Conservation (phyloP, 1,139 yeast genomes). For the Candida anutae region DNA sequence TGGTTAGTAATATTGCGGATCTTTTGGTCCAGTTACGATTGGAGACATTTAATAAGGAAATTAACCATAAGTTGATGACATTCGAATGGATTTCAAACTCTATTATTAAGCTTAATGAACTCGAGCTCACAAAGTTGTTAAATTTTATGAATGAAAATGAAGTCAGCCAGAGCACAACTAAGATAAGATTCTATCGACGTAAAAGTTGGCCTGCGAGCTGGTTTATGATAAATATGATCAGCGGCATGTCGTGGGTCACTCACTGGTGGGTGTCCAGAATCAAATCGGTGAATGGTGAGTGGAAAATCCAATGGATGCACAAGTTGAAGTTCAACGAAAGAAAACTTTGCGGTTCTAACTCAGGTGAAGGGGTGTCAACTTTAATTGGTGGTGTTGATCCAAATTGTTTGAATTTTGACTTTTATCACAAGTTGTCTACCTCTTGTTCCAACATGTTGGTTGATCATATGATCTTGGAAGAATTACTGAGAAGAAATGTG, state of each 20-base stretch:
- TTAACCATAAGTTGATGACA: constrained; percentile 48
- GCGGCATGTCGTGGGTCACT: constrained; percentile 39
- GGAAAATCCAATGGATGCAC: constrained; percentile 51
- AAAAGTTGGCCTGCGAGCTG: constrained; percentile 69
- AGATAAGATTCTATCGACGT: constrained; percentile 48
- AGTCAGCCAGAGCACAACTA: constrained; percentile 9
- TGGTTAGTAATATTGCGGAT: constrained; percentile 28
- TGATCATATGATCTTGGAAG: constrained; percentile 57
- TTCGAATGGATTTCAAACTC: constrained; percentile 63
- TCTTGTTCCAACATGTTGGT: constrained; percentile 53
- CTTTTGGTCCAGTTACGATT: constrained; percentile 40
- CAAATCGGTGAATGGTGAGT: constrained; percentile 51
- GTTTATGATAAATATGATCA: constrained; percentile 47
- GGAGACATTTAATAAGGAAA: constrained; percentile 45
- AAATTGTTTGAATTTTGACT: constrained; percentile 30
- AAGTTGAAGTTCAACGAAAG: constrained; percentile 13
- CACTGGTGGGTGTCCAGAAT: constrained; percentile 63
- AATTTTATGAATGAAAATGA: constrained; percentile 7
- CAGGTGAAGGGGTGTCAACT: constrained; percentile 1
- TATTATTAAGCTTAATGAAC: constrained; percentile 40
- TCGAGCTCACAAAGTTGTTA: constrained; percentile 23
- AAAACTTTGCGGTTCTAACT: too few species aligned
- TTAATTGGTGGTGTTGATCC: constrained; percentile 5
- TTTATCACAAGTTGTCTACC: constrained; percentile 42
- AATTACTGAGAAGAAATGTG: constrained; percentile 38